Conservation (phyloP, 1,284 basidiomycete species). For the Boletus sp. region DNA sequence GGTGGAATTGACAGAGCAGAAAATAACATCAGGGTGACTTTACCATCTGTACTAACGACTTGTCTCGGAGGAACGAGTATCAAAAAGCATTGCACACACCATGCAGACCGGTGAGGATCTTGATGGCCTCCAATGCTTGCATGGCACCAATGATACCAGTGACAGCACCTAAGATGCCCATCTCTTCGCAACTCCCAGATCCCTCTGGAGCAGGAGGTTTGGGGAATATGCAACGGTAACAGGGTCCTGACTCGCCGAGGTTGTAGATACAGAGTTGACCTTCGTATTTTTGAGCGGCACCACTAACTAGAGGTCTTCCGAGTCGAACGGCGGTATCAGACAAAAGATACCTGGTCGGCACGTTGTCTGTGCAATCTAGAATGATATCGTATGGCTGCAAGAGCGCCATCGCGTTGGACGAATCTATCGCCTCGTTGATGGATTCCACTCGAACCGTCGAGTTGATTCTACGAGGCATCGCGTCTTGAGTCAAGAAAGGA, state of each 20-base stretch:
- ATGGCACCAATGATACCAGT: constrained; percentile 90
- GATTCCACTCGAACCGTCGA: constrained; percentile 56
- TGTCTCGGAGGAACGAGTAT: constrained; percentile 4
- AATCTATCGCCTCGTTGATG: constrained; percentile 49
- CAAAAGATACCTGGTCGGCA: constrained; percentile 87
- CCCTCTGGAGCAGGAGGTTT: constrained; percentile 59
- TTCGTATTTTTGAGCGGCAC: constrained; percentile 88
- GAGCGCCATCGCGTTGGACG: constrained; percentile 60
- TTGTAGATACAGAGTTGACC: constrained; percentile 89
- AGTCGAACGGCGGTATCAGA: constrained; percentile 85
- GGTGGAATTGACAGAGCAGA: constrained; percentile 67
- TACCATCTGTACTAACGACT: constrained; percentile 41
- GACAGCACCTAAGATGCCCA: constrained; percentile 86
- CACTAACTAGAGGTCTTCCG: constrained; percentile 80
- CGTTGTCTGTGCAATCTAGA: constrained; percentile 95
- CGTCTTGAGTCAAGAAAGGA: constrained; percentile 1
- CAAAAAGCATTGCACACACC: constrained; percentile 43
- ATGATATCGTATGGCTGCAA: constrained; percentile 71
- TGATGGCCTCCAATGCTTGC: constrained; percentile 89
- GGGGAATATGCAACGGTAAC: constrained; percentile 94
- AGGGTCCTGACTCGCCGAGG: constrained; percentile 68
- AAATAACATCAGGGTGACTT: constrained; percentile 66
- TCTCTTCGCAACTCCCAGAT: constrained; percentile 81
- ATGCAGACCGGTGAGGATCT: constrained; percentile 69
- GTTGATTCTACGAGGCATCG: constrained; percentile 56